Percentiles rank a stretch among this genome's conserved stretches.
phyloP scores from a whole-genome alignment of 192 early-diverging fungal genomes.

The Rhizoclosmatium sp. region DNA sequence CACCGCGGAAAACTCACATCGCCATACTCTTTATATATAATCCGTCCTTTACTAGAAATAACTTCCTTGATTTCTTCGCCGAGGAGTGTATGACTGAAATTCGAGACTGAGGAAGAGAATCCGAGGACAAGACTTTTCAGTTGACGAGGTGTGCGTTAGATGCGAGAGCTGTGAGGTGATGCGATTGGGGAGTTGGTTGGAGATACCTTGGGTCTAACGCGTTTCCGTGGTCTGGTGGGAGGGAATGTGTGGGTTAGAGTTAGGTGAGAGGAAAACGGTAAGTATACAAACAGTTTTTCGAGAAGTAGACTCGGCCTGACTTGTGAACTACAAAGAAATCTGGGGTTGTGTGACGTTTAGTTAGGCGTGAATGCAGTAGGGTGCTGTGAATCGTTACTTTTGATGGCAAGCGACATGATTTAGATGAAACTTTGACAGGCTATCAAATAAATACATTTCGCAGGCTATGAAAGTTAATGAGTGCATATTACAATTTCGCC shows the following conservation, averaged over 20 bases:
- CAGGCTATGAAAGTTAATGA: too few species aligned
- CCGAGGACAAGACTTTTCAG: slow-evolving; percentile 57
- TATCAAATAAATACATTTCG: not conserved
- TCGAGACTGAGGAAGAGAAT: slow-evolving; percentile 68
- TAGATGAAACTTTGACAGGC: too few species aligned
- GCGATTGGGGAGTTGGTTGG: not conserved
- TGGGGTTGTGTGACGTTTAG: not conserved
- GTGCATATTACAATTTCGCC: too few species aligned
- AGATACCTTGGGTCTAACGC: slow-evolving; percentile 55
- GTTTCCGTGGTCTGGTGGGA: slow-evolving; percentile 56
- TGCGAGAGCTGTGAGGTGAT: slow-evolving; percentile 1
- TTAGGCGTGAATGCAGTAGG: not conserved
- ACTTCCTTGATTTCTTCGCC: slow-evolving; percentile 67
- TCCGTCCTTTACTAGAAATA: slow-evolving; percentile 53
- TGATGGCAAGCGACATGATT: not conserved
- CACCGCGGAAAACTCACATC: slow-evolving; percentile 48
- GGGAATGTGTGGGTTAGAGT: not conserved
- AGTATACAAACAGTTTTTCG: slow-evolving; percentile 55
- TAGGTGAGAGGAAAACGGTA: not conserved
- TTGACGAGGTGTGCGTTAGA: not conserved
- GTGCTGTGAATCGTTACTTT: not conserved
- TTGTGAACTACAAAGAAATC: slow-evolving; percentile 62
- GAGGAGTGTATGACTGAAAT: slow-evolving; percentile 64
- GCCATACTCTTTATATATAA: slow-evolving; percentile 62
- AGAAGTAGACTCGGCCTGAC: slow-evolving; percentile 55